A percentile compares a stretch with the other conserved stretches of the same genome.
phyloP scores from a whole-genome alignment of 306 rosid genomes.

The Begonia masoniana region DNA sequence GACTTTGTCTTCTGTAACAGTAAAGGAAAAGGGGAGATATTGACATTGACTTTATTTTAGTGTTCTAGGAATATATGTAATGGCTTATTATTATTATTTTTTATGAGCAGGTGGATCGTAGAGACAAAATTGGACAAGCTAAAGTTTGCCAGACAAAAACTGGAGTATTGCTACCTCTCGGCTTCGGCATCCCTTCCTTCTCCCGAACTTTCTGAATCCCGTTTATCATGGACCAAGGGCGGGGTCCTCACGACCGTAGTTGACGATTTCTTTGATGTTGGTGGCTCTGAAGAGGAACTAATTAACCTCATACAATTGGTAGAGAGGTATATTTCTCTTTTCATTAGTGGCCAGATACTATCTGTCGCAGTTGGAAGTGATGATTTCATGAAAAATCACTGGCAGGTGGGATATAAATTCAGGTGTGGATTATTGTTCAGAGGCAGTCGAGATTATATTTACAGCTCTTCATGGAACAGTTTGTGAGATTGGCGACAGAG shows the following conservation, averaged over 20 bases:
- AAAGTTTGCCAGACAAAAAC: conserved; percentile 70
- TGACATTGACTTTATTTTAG: neutral
- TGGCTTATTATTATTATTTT: neutral
- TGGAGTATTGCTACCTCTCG: conserved; percentile 61
- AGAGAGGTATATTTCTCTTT: conserved; percentile 39
- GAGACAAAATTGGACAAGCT: conserved; percentile 60
- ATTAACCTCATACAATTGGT: conserved; percentile 56
- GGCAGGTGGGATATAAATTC: conserved; percentile 76
- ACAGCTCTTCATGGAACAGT: conserved; percentile 40
- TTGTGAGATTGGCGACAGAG: conserved; percentile 50
- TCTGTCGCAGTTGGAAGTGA: too few species aligned
- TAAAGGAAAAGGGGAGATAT: too few species aligned
- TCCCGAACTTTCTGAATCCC: conserved; percentile 62
- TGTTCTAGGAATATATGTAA: neutral
- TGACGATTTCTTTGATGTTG: conserved; percentile 78
- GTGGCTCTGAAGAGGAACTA: conserved; percentile 58
- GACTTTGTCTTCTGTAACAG: too few species aligned
- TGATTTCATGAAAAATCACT: conserved; percentile 4
- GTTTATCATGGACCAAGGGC: conserved; percentile 69
- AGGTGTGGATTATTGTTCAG: conserved; percentile 40
- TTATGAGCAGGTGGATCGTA: conserved; percentile 49
- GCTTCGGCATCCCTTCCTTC: conserved; percentile 44
- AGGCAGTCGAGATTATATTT: conserved; percentile 61
- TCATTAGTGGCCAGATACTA: neutral
- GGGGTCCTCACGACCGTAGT: conserved; percentile 72